Evolutionary conservation across 2,329 filamentous ascomycete genomes (phyloP).

Genomic region (Neonectria neomacrospora): DNA sequence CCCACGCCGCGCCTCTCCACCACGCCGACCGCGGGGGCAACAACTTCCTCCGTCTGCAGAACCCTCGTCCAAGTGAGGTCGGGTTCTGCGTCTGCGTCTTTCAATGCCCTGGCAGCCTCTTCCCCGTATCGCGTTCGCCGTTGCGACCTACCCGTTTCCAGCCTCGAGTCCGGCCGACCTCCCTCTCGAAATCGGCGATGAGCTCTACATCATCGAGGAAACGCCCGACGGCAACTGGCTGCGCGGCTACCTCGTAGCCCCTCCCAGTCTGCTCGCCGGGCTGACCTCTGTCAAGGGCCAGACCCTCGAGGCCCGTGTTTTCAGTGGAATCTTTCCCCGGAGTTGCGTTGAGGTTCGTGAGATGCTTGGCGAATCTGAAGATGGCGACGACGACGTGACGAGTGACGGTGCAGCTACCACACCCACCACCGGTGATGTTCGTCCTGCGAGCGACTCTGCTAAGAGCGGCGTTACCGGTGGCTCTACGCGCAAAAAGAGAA

Average conservation of each 20-base stretch:
- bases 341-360: conserved; percentile 96
- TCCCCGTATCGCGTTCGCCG: conserved; percentile 96
- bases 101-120: conserved; percentile 97
- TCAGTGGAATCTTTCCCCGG: conserved; percentile 96
- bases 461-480: conserved; percentile 62
- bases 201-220: conserved; percentile 98
- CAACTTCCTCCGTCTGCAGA: conserved; percentile 22
- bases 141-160: conserved; percentile 94
- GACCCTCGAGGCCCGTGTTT: conserved; percentile 93
- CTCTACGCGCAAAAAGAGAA: conserved; percentile 51
- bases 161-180: conserved; percentile 89
- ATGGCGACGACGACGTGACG: conserved; percentile 55
- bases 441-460: conserved; percentile 60
- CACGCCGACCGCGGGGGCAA: conserved; percentile 31
- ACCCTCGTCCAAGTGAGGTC: conserved; percentile 32
- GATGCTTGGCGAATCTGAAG: conserved; percentile 80
- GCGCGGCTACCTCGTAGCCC: conserved; percentile 93
- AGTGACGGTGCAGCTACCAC: conserved; percentile 49
- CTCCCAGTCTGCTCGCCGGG: conserved; percentile 90
- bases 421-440: conserved; percentile 40
- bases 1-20: conserved; percentile 35
- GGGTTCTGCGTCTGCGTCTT: conserved; percentile 38
- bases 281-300: conserved; percentile 92
- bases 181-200: conserved; percentile 96
- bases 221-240: conserved; percentile 93